These are phyloP conservation scores for Medicago truncatula DNA, from an alignment of 306 rosid species.

Conservation along the genomic window MtrunA17r5.0-ANR NC_053042.1:37926001-37926500, in stretches of 20 bases:
- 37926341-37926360: neutral
- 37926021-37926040: neutral
- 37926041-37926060: neutral
- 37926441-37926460: no score
- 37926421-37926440: no score
- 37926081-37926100: slow-evolving; percentile 2
- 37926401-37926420: neutral
- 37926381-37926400: neutral
- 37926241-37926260: slow-evolving; percentile 21
- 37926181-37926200: slow-evolving; percentile 40
- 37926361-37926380: neutral
- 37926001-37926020: neutral
- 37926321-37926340: neutral
- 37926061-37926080: neutral
- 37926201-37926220: slow-evolving; percentile 28
- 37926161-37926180: slow-evolving; percentile 62
- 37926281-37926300: neutral
- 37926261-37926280: slow-evolving; percentile 10
- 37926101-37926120: slow-evolving; percentile 28
- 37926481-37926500: no score
- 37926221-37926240: slow-evolving; percentile 8
- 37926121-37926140: slow-evolving; percentile 56
- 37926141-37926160: slow-evolving; percentile 86
- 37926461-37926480: no score
- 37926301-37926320: no score